A percentile compares a stretch with the other conserved stretches of the same genome.
These are phyloP conservation scores for Hypoxylon perforatum DNA, from an alignment of 495 filamentous ascomycete species.

Conservation along the genomic window DNA sequence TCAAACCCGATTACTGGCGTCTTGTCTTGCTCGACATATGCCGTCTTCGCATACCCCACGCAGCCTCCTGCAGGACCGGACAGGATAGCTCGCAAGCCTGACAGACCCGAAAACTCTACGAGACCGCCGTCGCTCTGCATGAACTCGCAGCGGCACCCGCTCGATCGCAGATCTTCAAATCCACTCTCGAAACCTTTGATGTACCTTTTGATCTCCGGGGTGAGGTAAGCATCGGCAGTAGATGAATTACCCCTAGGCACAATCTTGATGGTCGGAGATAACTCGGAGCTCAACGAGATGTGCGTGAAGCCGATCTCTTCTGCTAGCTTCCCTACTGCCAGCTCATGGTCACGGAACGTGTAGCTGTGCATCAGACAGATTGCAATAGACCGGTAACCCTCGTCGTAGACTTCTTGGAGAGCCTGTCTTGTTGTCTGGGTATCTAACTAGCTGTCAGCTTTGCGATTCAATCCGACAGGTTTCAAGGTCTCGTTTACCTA, in stretches of 20 bases:
- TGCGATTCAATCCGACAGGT: constrained; percentile 65
- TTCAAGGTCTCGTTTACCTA: neutral
- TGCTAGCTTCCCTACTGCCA: constrained; percentile 71
- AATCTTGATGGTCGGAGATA: constrained; percentile 96
- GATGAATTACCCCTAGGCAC: constrained; percentile 84
- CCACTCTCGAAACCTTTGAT: constrained; percentile 81
- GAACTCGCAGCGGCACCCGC: constrained; percentile 78
- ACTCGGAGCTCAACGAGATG: constrained; percentile 76
- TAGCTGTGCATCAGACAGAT: constrained; percentile 87
- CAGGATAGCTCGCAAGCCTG: constrained; percentile 78
- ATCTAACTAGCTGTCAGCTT: constrained; percentile 68
- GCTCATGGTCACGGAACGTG: constrained; percentile 81
- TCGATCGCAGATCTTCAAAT: constrained; percentile 56
- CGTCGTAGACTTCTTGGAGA: neutral
- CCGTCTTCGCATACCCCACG: constrained; percentile 94
- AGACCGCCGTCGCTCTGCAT: constrained; percentile 89
- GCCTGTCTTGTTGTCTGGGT: constrained; percentile 66
- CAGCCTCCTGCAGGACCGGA: constrained; percentile 86
- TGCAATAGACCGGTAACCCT: constrained; percentile 57
- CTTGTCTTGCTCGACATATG: constrained; percentile 85
- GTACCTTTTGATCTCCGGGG: constrained; percentile 95
- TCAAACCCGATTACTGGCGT: constrained; percentile 96
- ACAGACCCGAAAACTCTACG: constrained; percentile 82
- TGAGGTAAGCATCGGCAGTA: constrained; percentile 95
- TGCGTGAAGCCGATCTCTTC: constrained; percentile 79